Conservation (phyloP, 495 filamentous ascomycete genomes). For the Aspergillus avenaceus region DNA sequence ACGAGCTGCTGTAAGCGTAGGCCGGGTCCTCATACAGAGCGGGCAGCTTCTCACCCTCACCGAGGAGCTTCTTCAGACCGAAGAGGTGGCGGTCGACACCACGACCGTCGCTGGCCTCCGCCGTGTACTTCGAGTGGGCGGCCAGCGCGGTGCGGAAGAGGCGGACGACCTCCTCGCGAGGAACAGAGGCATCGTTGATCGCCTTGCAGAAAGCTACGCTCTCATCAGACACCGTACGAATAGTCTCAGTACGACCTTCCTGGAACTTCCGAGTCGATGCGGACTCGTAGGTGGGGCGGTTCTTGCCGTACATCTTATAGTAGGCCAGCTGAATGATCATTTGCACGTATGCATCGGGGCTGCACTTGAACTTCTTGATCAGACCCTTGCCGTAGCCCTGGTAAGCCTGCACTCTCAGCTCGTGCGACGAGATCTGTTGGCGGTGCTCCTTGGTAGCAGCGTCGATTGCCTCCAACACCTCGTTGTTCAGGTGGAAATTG, state of each 20-base stretch:
- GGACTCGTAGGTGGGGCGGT: conserved; percentile 96
- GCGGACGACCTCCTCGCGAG: conserved; percentile 59
- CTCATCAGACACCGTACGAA: conserved; percentile 86
- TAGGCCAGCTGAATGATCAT: conserved; percentile 99
- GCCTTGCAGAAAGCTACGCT: conserved; percentile 86
- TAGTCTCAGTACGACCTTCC: conserved; percentile 94
- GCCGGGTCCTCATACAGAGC: conserved; percentile 82
- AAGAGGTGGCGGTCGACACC: conserved; percentile 97
- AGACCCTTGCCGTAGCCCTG: conserved; percentile 97
- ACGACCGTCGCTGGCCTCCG: conserved; percentile 80
- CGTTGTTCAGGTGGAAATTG: conserved; percentile 70
- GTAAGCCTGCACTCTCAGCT: conserved; percentile 90
- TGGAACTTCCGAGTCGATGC: conserved; percentile 93
- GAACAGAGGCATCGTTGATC: conserved; percentile 62
- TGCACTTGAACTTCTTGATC: conserved; percentile 99
- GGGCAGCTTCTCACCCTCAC: conserved; percentile 77
- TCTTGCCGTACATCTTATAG: conserved; percentile 98
- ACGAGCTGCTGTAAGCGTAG: conserved; percentile 76
- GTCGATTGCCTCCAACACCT: conserved; percentile 69
- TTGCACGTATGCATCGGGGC: conserved; percentile 95
- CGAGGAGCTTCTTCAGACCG: conserved; percentile 87
- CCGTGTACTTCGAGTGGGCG: conserved; percentile 85
- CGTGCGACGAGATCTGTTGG: conserved; percentile 76
- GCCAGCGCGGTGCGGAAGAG: conserved; percentile 78
- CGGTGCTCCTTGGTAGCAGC: conserved; percentile 71